Conservation (phyloP, 73 alveolate species). For the Paramecium primaurelia region DNA sequence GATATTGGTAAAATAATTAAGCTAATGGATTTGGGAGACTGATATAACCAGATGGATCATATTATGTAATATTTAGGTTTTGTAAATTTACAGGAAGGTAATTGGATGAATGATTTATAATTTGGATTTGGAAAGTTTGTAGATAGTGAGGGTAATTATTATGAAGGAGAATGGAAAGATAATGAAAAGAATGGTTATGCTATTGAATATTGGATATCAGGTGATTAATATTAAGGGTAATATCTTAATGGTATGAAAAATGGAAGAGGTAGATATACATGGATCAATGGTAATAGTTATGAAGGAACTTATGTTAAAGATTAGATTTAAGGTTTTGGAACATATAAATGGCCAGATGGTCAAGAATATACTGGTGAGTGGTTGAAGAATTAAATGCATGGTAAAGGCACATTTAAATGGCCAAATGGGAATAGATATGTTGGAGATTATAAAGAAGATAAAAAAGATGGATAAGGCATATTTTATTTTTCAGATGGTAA, state of each 20-base stretch:
- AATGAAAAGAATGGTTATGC: conserved; percentile 84
- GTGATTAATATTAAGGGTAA: conserved; percentile 72
- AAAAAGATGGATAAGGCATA: conserved; percentile 72
- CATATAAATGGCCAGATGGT: conserved; percentile 20
- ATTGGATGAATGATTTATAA: conserved; percentile 82
- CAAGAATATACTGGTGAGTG: conserved; percentile 62
- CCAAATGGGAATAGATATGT: conserved; percentile 70
- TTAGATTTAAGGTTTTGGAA: conserved; percentile 43
- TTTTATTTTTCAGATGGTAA: conserved; percentile 70
- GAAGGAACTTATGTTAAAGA: conserved; percentile 40
- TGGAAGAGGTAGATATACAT: conserved; percentile 38
- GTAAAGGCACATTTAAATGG: conserved; percentile 69
- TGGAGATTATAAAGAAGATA: conserved; percentile 54
- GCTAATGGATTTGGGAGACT: conserved; percentile 59
- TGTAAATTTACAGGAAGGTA: conserved; percentile 60
- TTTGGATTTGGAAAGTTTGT: conserved; percentile 11
- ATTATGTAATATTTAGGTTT: conserved; percentile 35
- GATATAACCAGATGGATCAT: conserved; percentile 74
- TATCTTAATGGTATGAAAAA: conserved; percentile 32
- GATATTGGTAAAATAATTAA: conserved; percentile 69
- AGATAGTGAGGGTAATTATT: conserved; percentile 65
- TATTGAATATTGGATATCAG: conserved; percentile 74
- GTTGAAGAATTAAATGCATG: conserved; percentile 55
- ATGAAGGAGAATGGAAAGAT: conserved; percentile 81
- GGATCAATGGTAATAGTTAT: conserved; percentile 22